Evolutionary conservation across 805 yeast species (phyloP).

Genomic region (Kluyveromyces siamensis): DNA sequence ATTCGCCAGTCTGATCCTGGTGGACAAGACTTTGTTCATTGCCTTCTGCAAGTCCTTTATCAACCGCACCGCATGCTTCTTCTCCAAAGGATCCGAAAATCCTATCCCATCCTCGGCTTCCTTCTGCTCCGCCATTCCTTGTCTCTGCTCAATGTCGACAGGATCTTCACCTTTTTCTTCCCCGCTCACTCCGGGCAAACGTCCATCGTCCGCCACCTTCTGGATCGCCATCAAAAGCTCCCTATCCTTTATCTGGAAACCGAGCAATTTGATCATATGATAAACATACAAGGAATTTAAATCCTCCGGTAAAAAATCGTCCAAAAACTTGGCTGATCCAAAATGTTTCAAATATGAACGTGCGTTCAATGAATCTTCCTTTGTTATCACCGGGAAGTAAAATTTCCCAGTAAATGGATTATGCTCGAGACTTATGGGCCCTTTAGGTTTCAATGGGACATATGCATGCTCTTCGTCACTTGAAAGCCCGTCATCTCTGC

Average conservation of each 20-base stretch:
- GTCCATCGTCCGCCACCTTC: constrained; percentile 16
- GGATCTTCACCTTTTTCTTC: constrained; percentile 3
- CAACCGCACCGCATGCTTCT: constrained; percentile 36
- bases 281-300: constrained; percentile 52
- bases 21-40: constrained; percentile 49
- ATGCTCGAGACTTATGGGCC: constrained; percentile 20
- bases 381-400: constrained; percentile 31
- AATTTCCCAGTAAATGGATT: constrained; percentile 23
- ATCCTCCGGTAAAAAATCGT: constrained; percentile 49
- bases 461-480: neutral
- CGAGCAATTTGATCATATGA: constrained; percentile 50
- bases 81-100: constrained; percentile 32
- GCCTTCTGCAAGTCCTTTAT: constrained; percentile 52
- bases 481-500: neutral
- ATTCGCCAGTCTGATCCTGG: constrained; percentile 45
- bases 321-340: constrained; percentile 55
- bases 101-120: constrained; percentile 1
- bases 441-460: constrained; percentile 10
- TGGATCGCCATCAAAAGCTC: constrained; percentile 27
- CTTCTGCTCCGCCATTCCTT: constrained; percentile 7
- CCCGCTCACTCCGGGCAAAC: constrained; percentile 1
- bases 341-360: constrained; percentile 45
- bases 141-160: constrained; percentile 7
- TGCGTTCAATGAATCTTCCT: constrained; percentile 37
- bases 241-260: constrained; percentile 38